Conservation (phyloP, 495 filamentous ascomycete species). For the Penicillium cataractarum region DNA sequence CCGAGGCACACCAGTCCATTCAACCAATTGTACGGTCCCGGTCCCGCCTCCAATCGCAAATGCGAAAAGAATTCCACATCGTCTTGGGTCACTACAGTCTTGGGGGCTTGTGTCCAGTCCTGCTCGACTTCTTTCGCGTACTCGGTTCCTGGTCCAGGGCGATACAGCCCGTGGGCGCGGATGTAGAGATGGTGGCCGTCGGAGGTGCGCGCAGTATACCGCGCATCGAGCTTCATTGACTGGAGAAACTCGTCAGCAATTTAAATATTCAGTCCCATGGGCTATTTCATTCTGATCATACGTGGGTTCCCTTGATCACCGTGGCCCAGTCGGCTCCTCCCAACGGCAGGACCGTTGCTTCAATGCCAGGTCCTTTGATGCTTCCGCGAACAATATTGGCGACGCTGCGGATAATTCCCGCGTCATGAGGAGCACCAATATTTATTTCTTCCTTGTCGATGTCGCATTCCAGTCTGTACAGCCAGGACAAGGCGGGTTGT, state of each 20-base stretch:
- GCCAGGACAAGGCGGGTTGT: slow-evolving; percentile 28
- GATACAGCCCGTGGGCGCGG: slow-evolving; percentile 39
- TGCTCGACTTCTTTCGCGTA: slow-evolving; percentile 31
- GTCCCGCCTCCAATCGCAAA: slow-evolving; percentile 32
- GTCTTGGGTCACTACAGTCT: slow-evolving; percentile 29
- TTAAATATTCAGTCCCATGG: background rate
- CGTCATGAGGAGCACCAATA: slow-evolving; percentile 30
- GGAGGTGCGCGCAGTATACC: slow-evolving; percentile 33
- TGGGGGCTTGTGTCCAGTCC: slow-evolving; percentile 24
- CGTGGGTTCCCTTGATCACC: slow-evolving; percentile 37
- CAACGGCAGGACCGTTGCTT: slow-evolving; percentile 29
- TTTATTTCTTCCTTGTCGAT: slow-evolving; percentile 31
- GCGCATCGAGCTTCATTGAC: slow-evolving; percentile 41
- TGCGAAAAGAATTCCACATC: slow-evolving; percentile 41
- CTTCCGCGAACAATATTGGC: slow-evolving; percentile 34
- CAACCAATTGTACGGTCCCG: slow-evolving; percentile 38
- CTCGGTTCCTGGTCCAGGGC: slow-evolving; percentile 34
- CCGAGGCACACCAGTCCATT: slow-evolving; percentile 39
- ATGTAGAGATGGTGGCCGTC: slow-evolving; percentile 35
- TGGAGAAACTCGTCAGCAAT: slow-evolving; percentile 7
- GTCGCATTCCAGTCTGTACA: slow-evolving; percentile 34
- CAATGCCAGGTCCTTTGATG: slow-evolving; percentile 32
- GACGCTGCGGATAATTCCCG: slow-evolving; percentile 32
- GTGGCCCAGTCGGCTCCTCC: slow-evolving; percentile 40
- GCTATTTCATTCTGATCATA: slow-evolving; percentile 9